Percentiles rank a stretch among this genome's conserved stretches.
phyloP scores from a whole-genome alignment of 805 yeast species.

The Clavispora asparagi region DNA sequence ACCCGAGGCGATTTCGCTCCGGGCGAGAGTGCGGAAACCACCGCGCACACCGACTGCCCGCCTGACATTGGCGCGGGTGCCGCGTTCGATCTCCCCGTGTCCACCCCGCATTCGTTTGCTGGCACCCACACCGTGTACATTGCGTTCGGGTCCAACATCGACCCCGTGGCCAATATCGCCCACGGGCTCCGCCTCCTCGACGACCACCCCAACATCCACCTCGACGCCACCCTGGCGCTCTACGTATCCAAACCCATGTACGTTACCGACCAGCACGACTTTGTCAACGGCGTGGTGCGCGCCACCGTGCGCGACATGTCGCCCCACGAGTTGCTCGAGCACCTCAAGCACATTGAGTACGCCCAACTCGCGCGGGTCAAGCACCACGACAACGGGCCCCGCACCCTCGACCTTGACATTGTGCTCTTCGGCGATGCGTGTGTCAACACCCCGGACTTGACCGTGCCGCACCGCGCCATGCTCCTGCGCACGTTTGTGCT shows the following conservation, averaged over 20 bases:
- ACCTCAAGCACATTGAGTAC: slow-evolving; percentile 76
- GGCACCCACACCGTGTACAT: slow-evolving; percentile 54
- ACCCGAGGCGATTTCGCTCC: slow-evolving; percentile 32
- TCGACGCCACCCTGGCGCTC: slow-evolving; percentile 65
- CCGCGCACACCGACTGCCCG: too few species aligned
- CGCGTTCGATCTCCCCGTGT: slow-evolving; percentile 30
- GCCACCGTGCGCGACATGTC: slow-evolving; percentile 48
- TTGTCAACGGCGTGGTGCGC: slow-evolving; percentile 77
- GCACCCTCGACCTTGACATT: slow-evolving; percentile 87
- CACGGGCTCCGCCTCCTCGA: slow-evolving; percentile 48
- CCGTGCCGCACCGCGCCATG: slow-evolving; percentile 84
- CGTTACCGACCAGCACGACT: slow-evolving; percentile 69
- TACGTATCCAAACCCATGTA: slow-evolving; percentile 95
- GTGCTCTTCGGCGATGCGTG: slow-evolving; percentile 60
- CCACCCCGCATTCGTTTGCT: slow-evolving; percentile 3
- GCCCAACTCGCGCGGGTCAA: slow-evolving; percentile 65
- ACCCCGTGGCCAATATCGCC: slow-evolving; percentile 57
- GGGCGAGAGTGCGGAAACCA: slow-evolving; percentile 16
- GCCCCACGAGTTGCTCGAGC: slow-evolving; percentile 60
- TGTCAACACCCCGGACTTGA: slow-evolving; percentile 53
- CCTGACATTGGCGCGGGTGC: background rate
- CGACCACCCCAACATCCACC: slow-evolving; percentile 31
- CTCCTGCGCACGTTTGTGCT: slow-evolving; percentile 86
- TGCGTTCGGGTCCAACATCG: slow-evolving; percentile 84
- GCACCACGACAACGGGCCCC: slow-evolving; percentile 83